Base-by-base conservation (phyloP, 2,329 filamentous ascomycete genomes). In the Corynespora cassiicola region DNA sequence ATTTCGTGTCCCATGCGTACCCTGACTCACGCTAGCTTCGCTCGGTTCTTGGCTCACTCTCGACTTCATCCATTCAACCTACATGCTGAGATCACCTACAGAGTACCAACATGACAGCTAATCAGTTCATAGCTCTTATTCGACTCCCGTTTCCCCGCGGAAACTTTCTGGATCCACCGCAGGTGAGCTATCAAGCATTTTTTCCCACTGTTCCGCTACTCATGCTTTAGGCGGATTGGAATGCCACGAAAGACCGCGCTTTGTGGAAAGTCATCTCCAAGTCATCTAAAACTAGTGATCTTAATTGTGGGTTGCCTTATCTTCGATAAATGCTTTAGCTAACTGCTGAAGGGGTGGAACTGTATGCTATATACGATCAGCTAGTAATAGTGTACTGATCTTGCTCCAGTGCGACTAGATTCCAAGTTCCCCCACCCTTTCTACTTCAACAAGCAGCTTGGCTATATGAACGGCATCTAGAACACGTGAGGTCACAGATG, bases 381-480 rank as follows among this genome's bases (percentile, higher is more conserved):
- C 5, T 5, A 15, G 5, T 12, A 7, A 19, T 8, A 3, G 7
- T 20, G 11, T 17, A 17, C 29, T 34, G 17, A 39, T 10, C 7
- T 31, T 40, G 28, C 11, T 3, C 15, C 19, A 66, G 86, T 61
- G 89, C 88, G 30, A 76, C 80, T 35, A 78, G 82, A 29, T 96
- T 96, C 69, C 81, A 91, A 47, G 92, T 96, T 14, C 86, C 88
- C 17, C 82, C 95, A 41, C 80, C 90, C 25, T 97, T 97, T 61
- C 79, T 99, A 20, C 81, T 96, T 11, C 89, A 96, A 64, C 90
- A 99, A 70, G 90, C 90, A 48, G 90, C 90, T 67, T 96, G 90
- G 81, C 81, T 97, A 5, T 96, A 94, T 61, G 91, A 97, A 65
- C 80, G 88, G 34, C 90, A 97, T 71, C 81, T 95, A 18, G 88